Evolutionary conservation across 352 stramenopile species (phyloP).

Genomic region (Globisporangium cylindrosporum): DNA sequence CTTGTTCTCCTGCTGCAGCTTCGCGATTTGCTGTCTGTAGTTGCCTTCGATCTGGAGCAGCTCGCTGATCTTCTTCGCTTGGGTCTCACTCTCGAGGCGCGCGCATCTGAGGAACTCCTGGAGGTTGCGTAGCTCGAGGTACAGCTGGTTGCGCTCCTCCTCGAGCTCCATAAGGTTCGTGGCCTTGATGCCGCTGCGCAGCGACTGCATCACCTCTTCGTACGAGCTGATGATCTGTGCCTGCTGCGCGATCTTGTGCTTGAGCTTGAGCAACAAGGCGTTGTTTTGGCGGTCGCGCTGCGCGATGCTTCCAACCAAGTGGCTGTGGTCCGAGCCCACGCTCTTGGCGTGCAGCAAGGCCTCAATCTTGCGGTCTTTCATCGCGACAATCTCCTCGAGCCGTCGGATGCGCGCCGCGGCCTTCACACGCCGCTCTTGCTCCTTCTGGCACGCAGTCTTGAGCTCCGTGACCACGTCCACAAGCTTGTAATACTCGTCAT

Average conservation of each 20-base stretch:
- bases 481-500: slow-evolving; percentile 63
- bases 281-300: slow-evolving; percentile 53
- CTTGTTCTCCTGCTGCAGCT: slow-evolving; percentile 43
- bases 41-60: slow-evolving; percentile 29
- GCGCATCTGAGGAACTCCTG: slow-evolving; percentile 29
- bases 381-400: slow-evolving; percentile 56
- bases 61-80: slow-evolving; percentile 27
- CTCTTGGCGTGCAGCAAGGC: slow-evolving; percentile 40
- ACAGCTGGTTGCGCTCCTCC: slow-evolving; percentile 48
- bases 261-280: slow-evolving; percentile 45
- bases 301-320: not conserved
- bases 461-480: slow-evolving; percentile 52
- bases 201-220: slow-evolving; percentile 55
- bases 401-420: slow-evolving; percentile 44
- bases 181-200: slow-evolving; percentile 44
- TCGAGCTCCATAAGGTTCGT: slow-evolving; percentile 62
- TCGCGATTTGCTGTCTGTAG: slow-evolving; percentile 32
- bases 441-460: slow-evolving; percentile 40
- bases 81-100: slow-evolving; percentile 27
- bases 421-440: slow-evolving; percentile 50
- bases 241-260: slow-evolving; percentile 53
- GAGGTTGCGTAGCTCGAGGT: slow-evolving; percentile 36
- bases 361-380: slow-evolving; percentile 77
- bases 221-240: slow-evolving; percentile 47
- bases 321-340: slow-evolving; percentile 16